phyloP scores from a whole-genome alignment of 2,329 filamentous ascomycete species.

The Chalaropsis ovoidea region DNA sequence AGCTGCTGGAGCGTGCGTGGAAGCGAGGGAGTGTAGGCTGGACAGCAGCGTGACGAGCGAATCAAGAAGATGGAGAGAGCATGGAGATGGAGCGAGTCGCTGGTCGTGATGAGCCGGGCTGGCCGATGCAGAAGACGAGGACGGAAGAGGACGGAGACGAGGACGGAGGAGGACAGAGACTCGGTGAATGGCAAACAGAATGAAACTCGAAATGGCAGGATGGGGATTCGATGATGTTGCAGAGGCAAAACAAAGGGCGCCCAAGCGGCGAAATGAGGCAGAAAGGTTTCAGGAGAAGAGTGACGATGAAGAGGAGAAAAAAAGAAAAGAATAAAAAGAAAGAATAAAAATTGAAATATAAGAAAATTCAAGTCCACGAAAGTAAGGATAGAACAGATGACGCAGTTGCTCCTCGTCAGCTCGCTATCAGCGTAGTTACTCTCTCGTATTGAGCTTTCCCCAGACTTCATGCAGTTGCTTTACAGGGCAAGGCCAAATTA shows the following conservation, averaged over 20 bases:
- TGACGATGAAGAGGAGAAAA: background rate
- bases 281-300: background rate
- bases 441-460: background rate
- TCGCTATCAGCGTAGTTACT: background rate
- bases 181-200: background rate
- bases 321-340: conserved; percentile 1
- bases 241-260: background rate
- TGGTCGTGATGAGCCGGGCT: background rate
- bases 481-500: background rate
- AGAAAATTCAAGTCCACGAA: too few species aligned
- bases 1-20: conserved; percentile 13
- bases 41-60: conserved; percentile 26
- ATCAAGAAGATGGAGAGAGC: background rate
- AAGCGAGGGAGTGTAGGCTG: too few species aligned
- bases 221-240: background rate
- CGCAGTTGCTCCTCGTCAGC: background rate
- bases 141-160: background rate
- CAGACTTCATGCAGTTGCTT: background rate
- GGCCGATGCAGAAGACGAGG: background rate
- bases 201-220: background rate
- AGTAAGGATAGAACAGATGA: background rate
- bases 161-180: too few species aligned
- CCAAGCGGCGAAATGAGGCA: background rate
- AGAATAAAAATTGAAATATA: background rate
- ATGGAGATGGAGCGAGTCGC: background rate